Conservation (phyloP, 106 monocot species). For the Dendrobium nobile region DNA sequence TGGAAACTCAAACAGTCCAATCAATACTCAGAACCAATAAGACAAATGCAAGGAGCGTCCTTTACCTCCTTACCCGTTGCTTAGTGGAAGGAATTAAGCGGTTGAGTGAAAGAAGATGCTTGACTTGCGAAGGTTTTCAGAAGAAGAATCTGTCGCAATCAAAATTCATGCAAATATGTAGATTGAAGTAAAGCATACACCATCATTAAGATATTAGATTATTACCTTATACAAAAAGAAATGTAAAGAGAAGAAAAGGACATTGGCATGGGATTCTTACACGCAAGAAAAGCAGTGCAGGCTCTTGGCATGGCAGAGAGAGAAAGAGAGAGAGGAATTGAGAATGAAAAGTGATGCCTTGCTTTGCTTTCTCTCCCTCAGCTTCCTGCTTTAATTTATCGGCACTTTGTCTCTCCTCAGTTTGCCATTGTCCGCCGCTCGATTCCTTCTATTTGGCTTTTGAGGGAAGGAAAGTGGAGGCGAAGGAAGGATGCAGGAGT, state of each 20-base stretch:
- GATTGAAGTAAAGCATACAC: background rate
- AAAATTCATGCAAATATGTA: constrained; percentile 1
- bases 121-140: background rate
- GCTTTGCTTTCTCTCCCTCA: background rate
- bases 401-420: background rate
- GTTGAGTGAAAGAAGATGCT: background rate
- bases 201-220: background rate
- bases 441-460: no score
- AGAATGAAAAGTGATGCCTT: constrained; percentile 3
- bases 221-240: background rate
- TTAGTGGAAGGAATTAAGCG: constrained; percentile 7
- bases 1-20: background rate
- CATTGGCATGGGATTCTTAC: background rate
- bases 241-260: background rate
- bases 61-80: background rate
- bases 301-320: background rate
- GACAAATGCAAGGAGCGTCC: background rate
- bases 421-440: background rate
- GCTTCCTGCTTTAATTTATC: background rate
- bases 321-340: background rate
- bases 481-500: no score
- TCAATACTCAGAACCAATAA: background rate
- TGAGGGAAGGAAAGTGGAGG: background rate
- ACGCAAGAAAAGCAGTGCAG: constrained; percentile 4
- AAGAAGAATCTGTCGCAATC: constrained; percentile 2